Percentiles rank a stretch among this genome's conserved stretches.
phyloP scores from a whole-genome alignment of 108 stramenopile species.

The Epithemia pelagica region DNA sequence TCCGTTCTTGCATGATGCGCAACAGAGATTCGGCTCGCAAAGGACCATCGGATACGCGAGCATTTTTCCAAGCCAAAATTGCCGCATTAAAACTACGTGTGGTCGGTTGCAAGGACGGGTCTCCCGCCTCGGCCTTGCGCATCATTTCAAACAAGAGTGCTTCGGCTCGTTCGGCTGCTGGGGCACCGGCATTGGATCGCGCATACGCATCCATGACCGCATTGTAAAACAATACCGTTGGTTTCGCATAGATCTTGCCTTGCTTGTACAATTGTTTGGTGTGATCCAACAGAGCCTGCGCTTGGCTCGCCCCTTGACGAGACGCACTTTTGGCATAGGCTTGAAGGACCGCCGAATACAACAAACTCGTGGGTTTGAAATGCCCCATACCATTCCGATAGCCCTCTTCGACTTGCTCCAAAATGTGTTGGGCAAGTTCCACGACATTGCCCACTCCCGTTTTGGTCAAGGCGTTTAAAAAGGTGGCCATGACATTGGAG shows the following conservation, averaged over 20 bases:
- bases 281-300: constrained; percentile 45
- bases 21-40: constrained; percentile 41
- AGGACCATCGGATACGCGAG: constrained; percentile 21
- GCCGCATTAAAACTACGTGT: constrained; percentile 27
- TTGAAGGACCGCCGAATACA: constrained; percentile 25
- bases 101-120: constrained; percentile 7
- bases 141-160: constrained; percentile 25
- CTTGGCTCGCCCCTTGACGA: constrained; percentile 30
- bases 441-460: constrained; percentile 6
- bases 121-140: constrained; percentile 5
- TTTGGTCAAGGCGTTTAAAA: constrained; percentile 8
- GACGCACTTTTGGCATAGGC: constrained; percentile 33
- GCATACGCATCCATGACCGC: constrained; percentile 31
- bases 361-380: constrained; percentile 5
- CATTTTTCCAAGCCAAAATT: constrained; percentile 47
- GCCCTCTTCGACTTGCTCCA: constrained; percentile 22
- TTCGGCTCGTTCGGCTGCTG: constrained; percentile 29
- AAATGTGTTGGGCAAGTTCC: constrained; percentile 12
- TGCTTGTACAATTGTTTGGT: constrained; percentile 13
- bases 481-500: background rate
- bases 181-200: constrained; percentile 15
- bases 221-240: constrained; percentile 27
- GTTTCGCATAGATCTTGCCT: constrained; percentile 30
- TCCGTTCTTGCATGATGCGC: constrained; percentile 28
- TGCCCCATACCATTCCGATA: constrained; percentile 6